Evolutionary conservation across 139 green algal genomes (phyloP).

Genomic region (Chlamydomonas sphaeroides): DNA sequence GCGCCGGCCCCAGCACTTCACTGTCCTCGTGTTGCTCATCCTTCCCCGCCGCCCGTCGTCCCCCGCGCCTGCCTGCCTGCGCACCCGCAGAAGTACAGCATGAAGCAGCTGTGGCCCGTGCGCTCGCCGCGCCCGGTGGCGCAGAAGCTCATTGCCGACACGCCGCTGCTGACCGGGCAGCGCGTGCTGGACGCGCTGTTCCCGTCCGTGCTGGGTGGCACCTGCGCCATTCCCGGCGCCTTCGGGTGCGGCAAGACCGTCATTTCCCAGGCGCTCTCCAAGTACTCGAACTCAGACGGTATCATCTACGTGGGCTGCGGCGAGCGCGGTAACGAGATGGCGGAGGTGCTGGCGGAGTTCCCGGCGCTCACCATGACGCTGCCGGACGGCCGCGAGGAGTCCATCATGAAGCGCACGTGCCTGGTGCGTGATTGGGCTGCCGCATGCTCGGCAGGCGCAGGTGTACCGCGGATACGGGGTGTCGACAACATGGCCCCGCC

Average conservation of each 20-base stretch:
- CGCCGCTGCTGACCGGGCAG: conserved; percentile 97
- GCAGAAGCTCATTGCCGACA: conserved; percentile 96
- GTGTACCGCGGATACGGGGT: no score
- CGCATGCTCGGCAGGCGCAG: no score
- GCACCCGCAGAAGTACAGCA: conserved; percentile 89
- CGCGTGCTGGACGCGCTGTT: conserved; percentile 98
- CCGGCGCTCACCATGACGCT: conserved; percentile 97
- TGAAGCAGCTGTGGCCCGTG: conserved; percentile 98
- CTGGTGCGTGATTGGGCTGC: conserved; percentile 80
- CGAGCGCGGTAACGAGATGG: conserved; percentile 95
- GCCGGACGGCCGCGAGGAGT: conserved; percentile 96
- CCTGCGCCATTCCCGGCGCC: conserved; percentile 97
- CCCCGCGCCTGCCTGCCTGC: no score
- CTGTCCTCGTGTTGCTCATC: no score
- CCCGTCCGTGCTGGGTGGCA: conserved; percentile 96
- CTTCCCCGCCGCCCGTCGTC: no score
- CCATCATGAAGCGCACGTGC: conserved; percentile 98
- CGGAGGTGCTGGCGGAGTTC: conserved; percentile 94
- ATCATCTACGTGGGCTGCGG: conserved; percentile 99
- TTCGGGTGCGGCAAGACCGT: conserved; percentile 99
- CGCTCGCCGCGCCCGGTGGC: conserved; percentile 91
- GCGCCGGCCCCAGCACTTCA: no score
- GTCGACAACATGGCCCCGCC: no score
- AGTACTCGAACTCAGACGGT: conserved; percentile 98
- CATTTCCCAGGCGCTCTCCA: conserved; percentile 97